Conservation (phyloP, 1,139 yeast genomes). For the Magnusiomyces sp. region DNA sequence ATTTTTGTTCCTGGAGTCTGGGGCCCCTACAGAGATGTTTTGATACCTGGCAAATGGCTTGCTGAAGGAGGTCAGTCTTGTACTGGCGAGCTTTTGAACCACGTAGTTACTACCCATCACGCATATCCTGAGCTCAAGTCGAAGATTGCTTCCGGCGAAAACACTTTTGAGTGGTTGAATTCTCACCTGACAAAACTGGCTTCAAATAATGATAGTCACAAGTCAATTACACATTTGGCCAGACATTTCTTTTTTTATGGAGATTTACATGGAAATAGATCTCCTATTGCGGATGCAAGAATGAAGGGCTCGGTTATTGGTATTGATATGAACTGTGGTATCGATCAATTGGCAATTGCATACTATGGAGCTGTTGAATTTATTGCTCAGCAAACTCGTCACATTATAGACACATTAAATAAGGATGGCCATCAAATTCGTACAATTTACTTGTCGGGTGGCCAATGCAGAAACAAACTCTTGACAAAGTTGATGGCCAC, state of each 20-base stretch:
- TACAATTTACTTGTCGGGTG: conserved; percentile 86
- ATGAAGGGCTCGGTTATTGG: conserved; percentile 96
- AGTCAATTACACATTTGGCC: conserved; percentile 68
- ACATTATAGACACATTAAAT: conserved; percentile 80
- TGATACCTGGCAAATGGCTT: conserved; percentile 84
- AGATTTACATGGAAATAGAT: conserved; percentile 92
- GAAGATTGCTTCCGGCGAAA: conserved; percentile 28
- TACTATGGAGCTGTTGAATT: conserved; percentile 94
- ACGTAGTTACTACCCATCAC: conserved; percentile 84
- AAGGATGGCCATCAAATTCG: conserved; percentile 67
- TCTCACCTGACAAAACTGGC: conserved; percentile 60
- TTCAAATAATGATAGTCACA: conserved; percentile 45
- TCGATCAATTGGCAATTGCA: conserved; percentile 74
- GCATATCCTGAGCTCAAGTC: conserved; percentile 56
- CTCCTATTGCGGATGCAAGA: conserved; percentile 89
- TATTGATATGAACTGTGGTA: conserved; percentile 78
- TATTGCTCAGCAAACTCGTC: conserved; percentile 95
- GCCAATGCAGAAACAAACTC: conserved; percentile 88
- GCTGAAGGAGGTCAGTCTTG: conserved; percentile 99
- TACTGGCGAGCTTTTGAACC: conserved; percentile 89
- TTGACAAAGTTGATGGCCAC: conserved; percentile 86
- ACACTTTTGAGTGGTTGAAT: conserved; percentile 74
- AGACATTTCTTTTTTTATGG: conserved; percentile 88
- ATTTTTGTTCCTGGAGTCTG: conserved; percentile 93
- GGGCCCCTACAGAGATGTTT: conserved; percentile 95